These are phyloP conservation scores for Xylaria bambusicola DNA, from an alignment of 495 filamentous ascomycete genomes.

Conservation along the genomic window DNA sequence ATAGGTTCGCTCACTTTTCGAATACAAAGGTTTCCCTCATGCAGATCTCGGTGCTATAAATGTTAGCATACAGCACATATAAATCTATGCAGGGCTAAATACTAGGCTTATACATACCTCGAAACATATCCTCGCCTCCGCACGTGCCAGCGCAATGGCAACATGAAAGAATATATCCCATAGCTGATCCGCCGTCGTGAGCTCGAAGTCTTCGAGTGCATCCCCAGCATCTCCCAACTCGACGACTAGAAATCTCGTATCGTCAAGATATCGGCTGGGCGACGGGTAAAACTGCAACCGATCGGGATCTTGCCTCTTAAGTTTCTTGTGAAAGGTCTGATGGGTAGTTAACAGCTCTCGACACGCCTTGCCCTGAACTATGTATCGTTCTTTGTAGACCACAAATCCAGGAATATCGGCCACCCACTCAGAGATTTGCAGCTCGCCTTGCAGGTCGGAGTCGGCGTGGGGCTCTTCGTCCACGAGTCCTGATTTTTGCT, in stretches of 20 bases:
- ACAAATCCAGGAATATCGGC: constrained; percentile 85
- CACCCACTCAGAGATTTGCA: constrained; percentile 73
- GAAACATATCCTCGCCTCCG: constrained; percentile 71
- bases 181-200: constrained; percentile 59
- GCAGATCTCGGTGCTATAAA: constrained; percentile 75
- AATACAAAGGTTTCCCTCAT: constrained; percentile 86
- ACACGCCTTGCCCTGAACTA: constrained; percentile 71
- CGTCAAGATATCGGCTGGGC: constrained; percentile 59
- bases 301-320: constrained; percentile 60
- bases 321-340: constrained; percentile 59
- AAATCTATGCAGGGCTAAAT: not conserved
- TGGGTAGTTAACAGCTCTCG: constrained; percentile 64
- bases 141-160: constrained; percentile 72
- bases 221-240: constrained; percentile 86
- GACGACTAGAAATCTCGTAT: constrained; percentile 76
- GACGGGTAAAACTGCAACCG: constrained; percentile 67
- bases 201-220: constrained; percentile 66
- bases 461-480: constrained; percentile 52
- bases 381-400: constrained; percentile 76
- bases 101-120: constrained; percentile 56
- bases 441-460: constrained; percentile 54
- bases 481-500: constrained; percentile 47
- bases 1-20: constrained; percentile 41
- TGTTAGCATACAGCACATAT: constrained; percentile 29
- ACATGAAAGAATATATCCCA: constrained; percentile 89